phyloP scores from a whole-genome alignment of 2,329 filamentous ascomycete species.

The Epichloe amarillans region DNA sequence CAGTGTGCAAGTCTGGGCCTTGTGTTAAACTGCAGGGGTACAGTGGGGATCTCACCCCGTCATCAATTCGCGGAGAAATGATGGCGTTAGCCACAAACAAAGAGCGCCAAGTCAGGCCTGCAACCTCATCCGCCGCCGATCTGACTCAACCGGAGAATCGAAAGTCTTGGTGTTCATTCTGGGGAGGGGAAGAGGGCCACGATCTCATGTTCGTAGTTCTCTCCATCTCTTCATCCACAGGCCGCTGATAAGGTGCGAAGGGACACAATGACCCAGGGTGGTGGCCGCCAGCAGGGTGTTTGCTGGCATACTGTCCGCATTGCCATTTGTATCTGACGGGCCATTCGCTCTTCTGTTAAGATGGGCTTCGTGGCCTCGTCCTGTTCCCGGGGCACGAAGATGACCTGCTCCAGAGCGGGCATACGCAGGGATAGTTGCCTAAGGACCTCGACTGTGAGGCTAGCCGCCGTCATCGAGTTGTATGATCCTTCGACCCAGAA shows the following conservation, averaged over 20 bases:
- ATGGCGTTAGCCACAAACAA: neutral
- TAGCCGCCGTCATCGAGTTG: slow-evolving; percentile 25
- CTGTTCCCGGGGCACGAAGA: slow-evolving; percentile 29
- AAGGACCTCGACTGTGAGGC: slow-evolving; percentile 27
- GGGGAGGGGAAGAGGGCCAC: too few relatives aligned
- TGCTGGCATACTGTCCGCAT: slow-evolving; percentile 19
- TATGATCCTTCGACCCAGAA: slow-evolving; percentile 25
- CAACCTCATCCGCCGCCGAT: neutral
- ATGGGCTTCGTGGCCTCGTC: slow-evolving; percentile 17
- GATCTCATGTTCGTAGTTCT: neutral
- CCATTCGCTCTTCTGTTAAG: slow-evolving; percentile 22
- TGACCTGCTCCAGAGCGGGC: slow-evolving; percentile 26
- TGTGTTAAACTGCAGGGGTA: neutral
- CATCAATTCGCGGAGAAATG: neutral
- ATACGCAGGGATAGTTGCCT: slow-evolving; percentile 24
- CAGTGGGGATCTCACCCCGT: neutral
- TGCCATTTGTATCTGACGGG: slow-evolving; percentile 23
- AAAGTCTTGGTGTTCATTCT: neutral
- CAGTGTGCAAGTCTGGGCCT: neutral
- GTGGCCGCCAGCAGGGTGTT: slow-evolving; percentile 19
- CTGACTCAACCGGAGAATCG: neutral
- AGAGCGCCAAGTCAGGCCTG: neutral
- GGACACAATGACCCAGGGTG: slow-evolving; percentile 25
- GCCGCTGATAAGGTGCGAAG: slow-evolving; percentile 1
- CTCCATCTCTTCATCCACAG: slow-evolving; percentile 1